Percentiles rank a stretch among this genome's conserved stretches.
phyloP scores from a whole-genome alignment of 306 rosid species.

The Arachis hypogaea region DNA sequence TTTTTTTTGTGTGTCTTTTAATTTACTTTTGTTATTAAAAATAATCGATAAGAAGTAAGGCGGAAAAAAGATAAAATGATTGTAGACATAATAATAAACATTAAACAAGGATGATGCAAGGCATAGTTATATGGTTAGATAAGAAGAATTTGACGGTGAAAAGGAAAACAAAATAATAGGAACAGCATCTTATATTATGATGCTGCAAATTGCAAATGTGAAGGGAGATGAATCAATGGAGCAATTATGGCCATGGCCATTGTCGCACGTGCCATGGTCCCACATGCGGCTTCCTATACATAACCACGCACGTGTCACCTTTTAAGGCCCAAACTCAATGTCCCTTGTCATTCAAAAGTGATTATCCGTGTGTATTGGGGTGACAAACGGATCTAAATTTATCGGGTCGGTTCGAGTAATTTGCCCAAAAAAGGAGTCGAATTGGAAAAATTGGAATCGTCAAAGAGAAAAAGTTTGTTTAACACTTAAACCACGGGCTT shows the following conservation, averaged over 20 bases:
- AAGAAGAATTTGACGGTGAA: conserved; percentile 4
- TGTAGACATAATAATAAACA: too few species aligned
- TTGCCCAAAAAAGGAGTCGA: too few species aligned
- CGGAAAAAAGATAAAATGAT: too few species aligned
- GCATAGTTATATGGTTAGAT: not conserved
- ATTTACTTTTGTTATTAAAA: too few species aligned
- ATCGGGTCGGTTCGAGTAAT: too few species aligned
- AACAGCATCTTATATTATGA: not conserved
- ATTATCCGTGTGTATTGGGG: too few species aligned
- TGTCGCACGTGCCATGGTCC: conserved; percentile 39
- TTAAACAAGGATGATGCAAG: conserved; percentile 9
- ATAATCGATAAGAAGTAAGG: too few species aligned
- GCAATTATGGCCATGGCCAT: not conserved
- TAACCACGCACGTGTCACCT: conserved; percentile 22
- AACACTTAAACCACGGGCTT: too few species aligned
- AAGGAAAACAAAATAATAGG: conserved; percentile 27
- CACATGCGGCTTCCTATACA: not conserved
- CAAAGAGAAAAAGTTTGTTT: too few species aligned
- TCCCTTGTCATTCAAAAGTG: not conserved
- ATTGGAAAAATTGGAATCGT: too few species aligned
- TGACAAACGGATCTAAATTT: too few species aligned
- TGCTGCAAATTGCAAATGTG: not conserved
- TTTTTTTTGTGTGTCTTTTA: too few species aligned
- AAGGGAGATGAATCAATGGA: conserved; percentile 36
- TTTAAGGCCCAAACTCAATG: not conserved